Conservation (phyloP, 768 basidiomycete genomes). For the Leccinum olivaceopallidum region DNA sequence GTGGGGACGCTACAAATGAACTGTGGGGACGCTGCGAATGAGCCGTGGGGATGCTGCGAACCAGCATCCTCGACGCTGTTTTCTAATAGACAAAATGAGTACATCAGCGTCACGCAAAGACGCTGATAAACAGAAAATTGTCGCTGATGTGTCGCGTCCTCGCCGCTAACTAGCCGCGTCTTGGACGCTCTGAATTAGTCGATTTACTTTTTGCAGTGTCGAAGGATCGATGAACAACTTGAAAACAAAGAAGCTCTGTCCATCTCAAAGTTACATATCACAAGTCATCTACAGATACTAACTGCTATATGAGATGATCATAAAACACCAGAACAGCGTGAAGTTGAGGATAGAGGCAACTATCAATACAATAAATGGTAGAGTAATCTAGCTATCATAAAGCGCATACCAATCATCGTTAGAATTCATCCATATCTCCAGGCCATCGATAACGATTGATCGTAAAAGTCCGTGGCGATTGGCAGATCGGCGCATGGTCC, state of each 20-base stretch:
- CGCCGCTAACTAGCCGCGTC: too few species aligned
- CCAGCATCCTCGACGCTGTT: too few species aligned
- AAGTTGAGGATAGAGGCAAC: background rate
- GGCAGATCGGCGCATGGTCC: background rate
- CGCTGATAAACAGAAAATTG: too few species aligned
- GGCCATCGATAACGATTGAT: background rate
- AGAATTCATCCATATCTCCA: background rate
- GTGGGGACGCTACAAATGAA: too few species aligned
- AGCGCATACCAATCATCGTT: background rate
- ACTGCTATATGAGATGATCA: background rate
- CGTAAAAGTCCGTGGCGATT: background rate
- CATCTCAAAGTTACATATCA: background rate
- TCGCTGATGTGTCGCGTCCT: too few species aligned
- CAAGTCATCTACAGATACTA: background rate
- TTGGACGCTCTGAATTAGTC: too few species aligned
- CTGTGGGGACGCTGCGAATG: too few species aligned
- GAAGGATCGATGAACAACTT: background rate
- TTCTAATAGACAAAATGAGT: too few species aligned
- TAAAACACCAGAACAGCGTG: background rate
- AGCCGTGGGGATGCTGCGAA: too few species aligned
- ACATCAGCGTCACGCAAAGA: too few species aligned
- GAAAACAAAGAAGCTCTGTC: background rate
- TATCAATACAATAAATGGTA: background rate
- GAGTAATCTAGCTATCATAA: background rate
- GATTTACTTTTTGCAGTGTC: too few species aligned